These are phyloP conservation scores for Lipomyces yamanashiensis DNA, from an alignment of 805 yeast genomes.

Conservation along the genomic window DNA sequence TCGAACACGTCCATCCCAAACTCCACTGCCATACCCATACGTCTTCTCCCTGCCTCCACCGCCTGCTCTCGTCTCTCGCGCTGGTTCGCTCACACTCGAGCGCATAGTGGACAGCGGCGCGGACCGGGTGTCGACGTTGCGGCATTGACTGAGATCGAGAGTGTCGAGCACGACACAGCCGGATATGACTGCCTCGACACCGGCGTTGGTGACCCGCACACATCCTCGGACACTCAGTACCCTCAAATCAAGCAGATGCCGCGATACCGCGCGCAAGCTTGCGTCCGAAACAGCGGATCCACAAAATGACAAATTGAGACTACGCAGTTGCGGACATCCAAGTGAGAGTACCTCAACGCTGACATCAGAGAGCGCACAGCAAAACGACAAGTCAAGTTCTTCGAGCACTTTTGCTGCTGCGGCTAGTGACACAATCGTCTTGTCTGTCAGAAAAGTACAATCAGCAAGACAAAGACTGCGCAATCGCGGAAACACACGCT, in stretches of 20 bases:
- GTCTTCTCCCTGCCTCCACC: conserved; percentile 21
- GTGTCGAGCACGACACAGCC: conserved; percentile 58
- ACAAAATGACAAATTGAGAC: conserved; percentile 69
- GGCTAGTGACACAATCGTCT: conserved; percentile 64
- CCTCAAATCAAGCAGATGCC: conserved; percentile 56
- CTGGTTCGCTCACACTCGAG: background rate
- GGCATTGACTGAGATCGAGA: conserved; percentile 72
- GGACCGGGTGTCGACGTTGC: conserved; percentile 50
- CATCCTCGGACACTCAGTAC: conserved; percentile 67
- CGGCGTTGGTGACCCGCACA: conserved; percentile 75
- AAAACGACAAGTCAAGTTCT: conserved; percentile 66
- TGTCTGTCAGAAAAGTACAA: conserved; percentile 74
- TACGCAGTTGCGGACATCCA: conserved; percentile 62
- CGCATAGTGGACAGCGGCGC: conserved; percentile 9
- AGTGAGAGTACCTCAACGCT: conserved; percentile 68
- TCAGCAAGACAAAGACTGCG: conserved; percentile 62
- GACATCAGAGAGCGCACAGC: conserved; percentile 74
- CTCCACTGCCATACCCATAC: conserved; percentile 22
- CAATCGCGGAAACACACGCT: conserved; percentile 58
- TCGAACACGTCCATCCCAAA: conserved; percentile 18
- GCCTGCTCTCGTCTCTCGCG: conserved; percentile 12
- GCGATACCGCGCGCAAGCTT: conserved; percentile 63
- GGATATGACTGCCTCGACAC: conserved; percentile 67
- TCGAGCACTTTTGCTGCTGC: conserved; percentile 63
- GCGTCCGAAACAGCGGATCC: conserved; percentile 81